Evolutionary conservation across 352 stramenopile species (phyloP).

Genomic region (Phytophthora pinifolia): DNA sequence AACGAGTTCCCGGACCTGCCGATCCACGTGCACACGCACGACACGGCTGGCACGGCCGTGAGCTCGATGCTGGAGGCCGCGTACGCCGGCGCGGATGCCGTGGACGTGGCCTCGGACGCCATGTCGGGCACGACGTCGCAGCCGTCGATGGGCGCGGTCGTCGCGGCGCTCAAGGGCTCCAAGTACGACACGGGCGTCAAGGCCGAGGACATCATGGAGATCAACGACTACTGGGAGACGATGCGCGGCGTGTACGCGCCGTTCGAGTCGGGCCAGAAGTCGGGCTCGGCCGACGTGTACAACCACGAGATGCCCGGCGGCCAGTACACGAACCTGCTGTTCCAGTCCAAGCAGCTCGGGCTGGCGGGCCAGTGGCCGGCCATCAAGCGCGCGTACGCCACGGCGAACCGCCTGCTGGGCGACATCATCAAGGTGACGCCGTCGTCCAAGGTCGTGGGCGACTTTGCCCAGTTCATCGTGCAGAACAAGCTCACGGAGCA

Average conservation of each 20-base stretch:
- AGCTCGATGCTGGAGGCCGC: conserved; percentile 96
- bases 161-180: conserved; percentile 90
- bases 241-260: conserved; percentile 95
- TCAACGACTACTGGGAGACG: conserved; percentile 99
- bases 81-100: conserved; percentile 95
- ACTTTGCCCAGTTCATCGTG: conserved; percentile 99
- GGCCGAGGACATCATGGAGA: conserved; percentile 86
- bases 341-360: conserved; percentile 95
- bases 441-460: conserved; percentile 97
- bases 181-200: conserved; percentile 93
- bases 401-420: conserved; percentile 94
- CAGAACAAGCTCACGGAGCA: conserved; percentile 97
- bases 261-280: conserved; percentile 98
- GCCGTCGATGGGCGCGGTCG: conserved; percentile 95
- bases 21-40: conserved; percentile 99
- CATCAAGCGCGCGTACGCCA: conserved; percentile 97
- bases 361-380: conserved; percentile 94
- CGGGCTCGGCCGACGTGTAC: conserved; percentile 96
- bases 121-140: conserved; percentile 97
- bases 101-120: conserved; percentile 95
- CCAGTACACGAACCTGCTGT: conserved; percentile 99
- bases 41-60: conserved; percentile 97
- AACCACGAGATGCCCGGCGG: conserved; percentile 97
- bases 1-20: conserved; percentile 96
- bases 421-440: conserved; percentile 99